These are phyloP conservation scores for Yamadazyma oceani DNA, from an alignment of 1,139 yeast species.

Conservation along the genomic window DNA sequence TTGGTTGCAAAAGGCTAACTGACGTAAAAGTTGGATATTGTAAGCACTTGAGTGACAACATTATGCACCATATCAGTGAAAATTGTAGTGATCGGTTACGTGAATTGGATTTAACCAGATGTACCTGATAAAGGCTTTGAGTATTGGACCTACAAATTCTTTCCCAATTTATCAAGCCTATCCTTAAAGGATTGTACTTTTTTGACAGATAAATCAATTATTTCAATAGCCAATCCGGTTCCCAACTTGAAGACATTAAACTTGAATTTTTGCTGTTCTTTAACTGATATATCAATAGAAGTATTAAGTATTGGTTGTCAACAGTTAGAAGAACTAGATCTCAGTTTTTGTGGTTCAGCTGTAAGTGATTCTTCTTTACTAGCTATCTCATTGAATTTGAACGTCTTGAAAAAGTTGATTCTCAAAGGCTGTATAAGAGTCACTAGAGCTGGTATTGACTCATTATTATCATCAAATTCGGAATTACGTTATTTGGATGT, in stretches of 20 bases:
- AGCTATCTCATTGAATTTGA: conserved; percentile 58
- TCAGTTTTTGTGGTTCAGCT: conserved; percentile 78
- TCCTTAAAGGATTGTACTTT: conserved; percentile 73
- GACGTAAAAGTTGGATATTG: conserved; percentile 65
- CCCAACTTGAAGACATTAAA: conserved; percentile 56
- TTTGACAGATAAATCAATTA: conserved; percentile 63
- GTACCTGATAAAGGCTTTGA: conserved; percentile 78
- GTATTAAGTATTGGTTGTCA: conserved; percentile 67
- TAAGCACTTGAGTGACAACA: conserved; percentile 66
- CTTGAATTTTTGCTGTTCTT: conserved; percentile 72
- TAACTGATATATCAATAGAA: conserved; percentile 68
- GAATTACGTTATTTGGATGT: conserved; percentile 56
- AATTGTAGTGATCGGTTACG: conserved; percentile 58
- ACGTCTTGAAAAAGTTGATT: conserved; percentile 46
- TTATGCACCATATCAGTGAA: conserved; percentile 62
- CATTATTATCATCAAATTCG: conserved; percentile 57
- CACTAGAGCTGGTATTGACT: conserved; percentile 72
- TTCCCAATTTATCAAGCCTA: conserved; percentile 52
- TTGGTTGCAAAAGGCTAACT: conserved; percentile 61
- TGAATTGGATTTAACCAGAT: conserved; percentile 63
- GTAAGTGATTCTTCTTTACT: conserved; percentile 70
- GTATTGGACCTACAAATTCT: conserved; percentile 57
- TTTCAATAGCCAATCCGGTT: conserved; percentile 61
- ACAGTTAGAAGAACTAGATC: conserved; percentile 49
- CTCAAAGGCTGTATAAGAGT: conserved; percentile 74